Evolutionary conservation across 805 yeast genomes (phyloP).

Genomic region (Grigorovia jiainica): DNA sequence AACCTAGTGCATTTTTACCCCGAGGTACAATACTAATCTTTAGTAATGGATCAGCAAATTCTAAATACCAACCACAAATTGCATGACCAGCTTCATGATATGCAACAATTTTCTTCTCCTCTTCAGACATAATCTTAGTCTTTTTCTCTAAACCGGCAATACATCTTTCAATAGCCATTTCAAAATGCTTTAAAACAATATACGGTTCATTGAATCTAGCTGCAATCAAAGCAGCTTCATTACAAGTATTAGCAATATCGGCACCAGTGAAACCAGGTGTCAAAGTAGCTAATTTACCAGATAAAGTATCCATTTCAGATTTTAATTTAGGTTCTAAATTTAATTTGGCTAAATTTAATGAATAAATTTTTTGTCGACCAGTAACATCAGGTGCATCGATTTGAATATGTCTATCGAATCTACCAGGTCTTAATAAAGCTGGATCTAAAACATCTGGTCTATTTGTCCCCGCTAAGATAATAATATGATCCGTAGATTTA

Average conservation of each 20-base stretch:
- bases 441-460: constrained; percentile 85
- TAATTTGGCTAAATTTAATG: constrained; percentile 58
- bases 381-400: constrained; percentile 83
- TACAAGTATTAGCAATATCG: constrained; percentile 89
- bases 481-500: constrained; percentile 78
- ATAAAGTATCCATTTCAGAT: constrained; percentile 46
- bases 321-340: constrained; percentile 15
- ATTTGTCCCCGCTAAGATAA: constrained; percentile 90
- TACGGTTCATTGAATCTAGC: constrained; percentile 61
- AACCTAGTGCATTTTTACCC: constrained; percentile 93
- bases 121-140: constrained; percentile 65
- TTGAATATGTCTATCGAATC: constrained; percentile 83
- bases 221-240: constrained; percentile 89
- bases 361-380: constrained; percentile 80
- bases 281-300: constrained; percentile 80
- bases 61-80: constrained; percentile 86
- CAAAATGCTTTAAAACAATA: constrained; percentile 69
- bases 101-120: constrained; percentile 79
- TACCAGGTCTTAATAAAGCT: constrained; percentile 87
- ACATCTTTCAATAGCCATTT: constrained; percentile 87
- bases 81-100: constrained; percentile 98
- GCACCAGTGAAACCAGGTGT: constrained; percentile 97
- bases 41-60: constrained; percentile 80
- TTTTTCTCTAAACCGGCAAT: constrained; percentile 90
- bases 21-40: constrained; percentile 93